A percentile compares a stretch with the other conserved stretches of the same genome.
phyloP scores from a whole-genome alignment of 1,139 yeast species.

The Ogataea hybrid region DNA sequence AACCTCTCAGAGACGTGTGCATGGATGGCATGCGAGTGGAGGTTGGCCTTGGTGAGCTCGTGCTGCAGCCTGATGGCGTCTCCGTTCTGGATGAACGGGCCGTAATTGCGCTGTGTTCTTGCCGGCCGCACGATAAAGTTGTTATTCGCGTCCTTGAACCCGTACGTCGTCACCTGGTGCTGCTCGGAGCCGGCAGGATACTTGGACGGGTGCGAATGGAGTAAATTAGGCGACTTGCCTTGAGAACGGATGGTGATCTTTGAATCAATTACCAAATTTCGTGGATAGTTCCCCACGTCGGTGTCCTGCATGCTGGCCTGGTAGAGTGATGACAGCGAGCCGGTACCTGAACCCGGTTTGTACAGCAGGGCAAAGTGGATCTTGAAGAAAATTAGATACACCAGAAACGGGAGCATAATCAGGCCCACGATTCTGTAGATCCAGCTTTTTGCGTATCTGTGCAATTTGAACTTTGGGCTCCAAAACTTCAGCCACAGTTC shows the following conservation, averaged over 20 bases:
- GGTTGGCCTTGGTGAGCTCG: slow-evolving; percentile 47
- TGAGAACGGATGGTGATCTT: slow-evolving; percentile 66
- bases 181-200: slow-evolving; percentile 77
- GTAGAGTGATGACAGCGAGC: slow-evolving; percentile 66
- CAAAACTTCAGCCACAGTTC: slow-evolving; percentile 70
- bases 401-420: slow-evolving; percentile 68
- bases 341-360: slow-evolving; percentile 79
- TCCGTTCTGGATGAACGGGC: slow-evolving; percentile 40
- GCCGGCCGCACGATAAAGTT: slow-evolving; percentile 56
- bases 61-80: slow-evolving; percentile 58
- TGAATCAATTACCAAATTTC: slow-evolving; percentile 63
- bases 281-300: slow-evolving; percentile 51
- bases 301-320: slow-evolving; percentile 65
- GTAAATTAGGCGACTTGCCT: slow-evolving; percentile 65
- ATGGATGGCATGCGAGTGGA: slow-evolving; percentile 59
- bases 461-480: slow-evolving; percentile 35
- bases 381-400: slow-evolving; percentile 73
- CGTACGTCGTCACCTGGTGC: slow-evolving; percentile 75
- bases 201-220: slow-evolving; percentile 66
- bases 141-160: slow-evolving; percentile 68
- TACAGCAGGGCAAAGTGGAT: slow-evolving; percentile 73
- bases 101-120: slow-evolving; percentile 29
- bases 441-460: slow-evolving; percentile 47
- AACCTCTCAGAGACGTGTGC: slow-evolving; percentile 46
- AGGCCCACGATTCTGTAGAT: slow-evolving; percentile 58